Evolutionary conservation across 78 protist genomes (phyloP), one percentile per base, ranked within the genome.

Genomic region (Diacronema lutheri): DNA sequence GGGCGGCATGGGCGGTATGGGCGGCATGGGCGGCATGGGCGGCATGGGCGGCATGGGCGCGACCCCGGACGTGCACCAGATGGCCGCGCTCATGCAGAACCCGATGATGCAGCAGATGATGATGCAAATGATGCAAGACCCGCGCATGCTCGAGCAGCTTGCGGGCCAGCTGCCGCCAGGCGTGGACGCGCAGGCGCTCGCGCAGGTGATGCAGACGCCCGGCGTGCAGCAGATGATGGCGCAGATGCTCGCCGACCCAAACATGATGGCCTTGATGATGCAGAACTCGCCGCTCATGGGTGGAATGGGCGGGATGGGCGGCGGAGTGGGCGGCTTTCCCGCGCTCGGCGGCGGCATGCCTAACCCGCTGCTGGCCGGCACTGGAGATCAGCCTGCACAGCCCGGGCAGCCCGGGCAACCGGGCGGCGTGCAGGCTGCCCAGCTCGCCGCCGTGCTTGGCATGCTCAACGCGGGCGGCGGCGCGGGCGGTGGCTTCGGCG

Each of bases 1-100:
- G 37, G 73, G 73, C 19, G 73, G 73, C 57, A 69, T 40, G 56
- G 55, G 58, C 79, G 79, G n/a, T n/a, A n/a, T n/a, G n/a, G n/a
- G 79, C n/a, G 79, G 79, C 33, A 9, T 41, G 37, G 79, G 79
- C 33, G 79, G 58, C 58, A 71, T 71, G 79, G 79, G 79, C 50
- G 66, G 26, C 35, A 41, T 37, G 58, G 37, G 31, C 38, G 79
- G 58, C 58, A 9, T 6, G 29, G 58, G 38, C 57, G 58, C 50
- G n/a, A n/a, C n/a, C 35, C 41, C 41, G 58, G 37, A 71, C 58
- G 19, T 21, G 20, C 23, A 64, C 25, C 71, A 0, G 58, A 71
- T 71, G 79, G 41, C 41, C 37, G 35, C 41, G 23, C 19, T 71
- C 58, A 38, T 71, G 79, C 79, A 44, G 7, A 44, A 44, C 50